phyloP scores from a whole-genome alignment of 2,329 filamentous ascomycete genomes.

The Sclerotinia glacialis region DNA sequence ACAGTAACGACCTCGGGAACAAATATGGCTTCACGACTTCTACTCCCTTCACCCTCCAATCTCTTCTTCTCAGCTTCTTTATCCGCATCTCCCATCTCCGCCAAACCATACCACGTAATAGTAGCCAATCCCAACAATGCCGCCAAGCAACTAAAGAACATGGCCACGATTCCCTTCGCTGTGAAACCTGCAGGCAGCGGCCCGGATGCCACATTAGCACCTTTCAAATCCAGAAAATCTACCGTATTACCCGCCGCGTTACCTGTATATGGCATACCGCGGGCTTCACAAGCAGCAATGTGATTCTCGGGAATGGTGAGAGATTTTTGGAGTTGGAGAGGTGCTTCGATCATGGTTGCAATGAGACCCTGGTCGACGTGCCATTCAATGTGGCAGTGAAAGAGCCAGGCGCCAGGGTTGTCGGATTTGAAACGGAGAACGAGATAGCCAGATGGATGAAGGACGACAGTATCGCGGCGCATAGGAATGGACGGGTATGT shows the following conservation, averaged over 20 bases:
- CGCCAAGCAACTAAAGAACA: conserved; percentile 36
- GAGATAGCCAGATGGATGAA: conserved; percentile 64
- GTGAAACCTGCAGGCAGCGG: conserved; percentile 38
- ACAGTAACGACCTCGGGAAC: not conserved
- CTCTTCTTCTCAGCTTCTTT: conserved; percentile 30
- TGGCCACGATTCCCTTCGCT: conserved; percentile 36
- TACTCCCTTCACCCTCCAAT: not conserved
- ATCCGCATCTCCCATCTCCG: conserved; percentile 38
- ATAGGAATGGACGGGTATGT: conserved; percentile 56
- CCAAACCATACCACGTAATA: conserved; percentile 38
- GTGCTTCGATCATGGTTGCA: conserved; percentile 52
- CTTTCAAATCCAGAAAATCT: conserved; percentile 60
- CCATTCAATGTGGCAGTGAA: conserved; percentile 83
- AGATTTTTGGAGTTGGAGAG: conserved; percentile 35
- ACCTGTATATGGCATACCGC: conserved; percentile 52
- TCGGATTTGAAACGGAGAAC: conserved; percentile 66
- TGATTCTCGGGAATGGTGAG: conserved; percentile 60
- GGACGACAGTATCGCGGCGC: conserved; percentile 64
- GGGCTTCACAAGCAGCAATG: conserved; percentile 55
- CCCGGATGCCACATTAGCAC: conserved; percentile 41
- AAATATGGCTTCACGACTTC: not conserved
- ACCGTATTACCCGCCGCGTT: conserved; percentile 73
- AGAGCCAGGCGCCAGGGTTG: conserved; percentile 69
- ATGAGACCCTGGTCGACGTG: conserved; percentile 66
- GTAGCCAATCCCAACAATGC: conserved; percentile 35